Percentiles rank a stretch among this genome's conserved stretches.
These are phyloP conservation scores for Vigna hirtella DNA, from an alignment of 306 rosid genomes.

Conservation along the genomic window DNA sequence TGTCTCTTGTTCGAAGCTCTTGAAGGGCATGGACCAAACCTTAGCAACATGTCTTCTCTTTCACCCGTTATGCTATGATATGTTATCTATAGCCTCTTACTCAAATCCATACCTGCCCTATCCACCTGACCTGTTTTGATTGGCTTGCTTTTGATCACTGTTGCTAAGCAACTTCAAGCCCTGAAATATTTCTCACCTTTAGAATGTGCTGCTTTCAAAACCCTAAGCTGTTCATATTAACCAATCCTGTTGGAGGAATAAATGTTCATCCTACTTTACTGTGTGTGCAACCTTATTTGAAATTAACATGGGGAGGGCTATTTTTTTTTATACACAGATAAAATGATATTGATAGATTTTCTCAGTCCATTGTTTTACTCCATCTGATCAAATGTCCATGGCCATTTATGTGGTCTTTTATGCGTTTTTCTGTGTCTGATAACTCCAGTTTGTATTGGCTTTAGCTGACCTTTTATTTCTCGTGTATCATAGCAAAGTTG, in stretches of 20 bases:
- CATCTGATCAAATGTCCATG: slow-evolving; percentile 18
- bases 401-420: slow-evolving; percentile 5
- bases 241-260: slow-evolving; percentile 22
- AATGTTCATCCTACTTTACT: slow-evolving; percentile 1
- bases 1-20: neutral
- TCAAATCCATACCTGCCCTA: slow-evolving; percentile 24
- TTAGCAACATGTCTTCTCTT: slow-evolving; percentile 5
- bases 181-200: neutral
- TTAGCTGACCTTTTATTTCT: too few relatives aligned
- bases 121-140: neutral
- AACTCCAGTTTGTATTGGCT: slow-evolving; percentile 4
- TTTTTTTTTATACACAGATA: neutral
- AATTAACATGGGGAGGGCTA: neutral
- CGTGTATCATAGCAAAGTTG: too few relatives aligned
- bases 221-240: neutral
- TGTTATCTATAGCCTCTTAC: slow-evolving; percentile 14
- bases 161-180: neutral
- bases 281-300: slow-evolving; percentile 5
- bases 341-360: neutral
- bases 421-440: slow-evolving; percentile 11
- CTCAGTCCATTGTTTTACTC: slow-evolving; percentile 21
- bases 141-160: too few relatives aligned
- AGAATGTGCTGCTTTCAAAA: neutral
- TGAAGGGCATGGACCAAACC: neutral
- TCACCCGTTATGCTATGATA: neutral